Base-by-base conservation (phyloP, 2,329 filamentous ascomycete species). In the Cladorrhinum sp. region DNA sequence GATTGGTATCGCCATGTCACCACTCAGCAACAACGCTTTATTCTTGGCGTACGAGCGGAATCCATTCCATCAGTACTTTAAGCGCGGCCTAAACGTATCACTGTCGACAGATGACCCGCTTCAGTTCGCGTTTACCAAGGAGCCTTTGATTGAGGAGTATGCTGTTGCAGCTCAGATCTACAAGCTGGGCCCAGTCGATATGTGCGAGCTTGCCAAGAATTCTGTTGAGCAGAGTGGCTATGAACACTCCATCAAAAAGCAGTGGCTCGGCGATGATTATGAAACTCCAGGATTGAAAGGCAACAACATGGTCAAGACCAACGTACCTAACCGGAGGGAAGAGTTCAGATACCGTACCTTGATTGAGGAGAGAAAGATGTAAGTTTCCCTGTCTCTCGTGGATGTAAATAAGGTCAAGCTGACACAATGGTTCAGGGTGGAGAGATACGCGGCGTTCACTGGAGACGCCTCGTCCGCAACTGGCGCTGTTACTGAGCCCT, bases 1-100 rank as follows among this genome's bases (percentile, higher is more conserved):
- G 72, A 97, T 99, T 64, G 95, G 95, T 61, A 95, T 99, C 65
- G 95, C 95, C 63, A 99, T 99, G 95, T 98, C 94, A n/a, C 95
- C 95, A 2, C 82, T 99, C 51, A 96, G 92, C 75, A 99, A 99
- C 79, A 99, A 99, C 69, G 95, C 95, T 0, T 78, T 99, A 30
- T 99, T 99, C 77, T 79, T 99, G 57, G 92, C 94, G 1, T 98
- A 99, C 71, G 95, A 99, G 74, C 87, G 96, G 62, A 99, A 99
- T 69, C 95, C 95, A 0, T 99, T 96, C 76, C 83, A 96, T 68
- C 91, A 90, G 70, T 99, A 99, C 76, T 99, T 99, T 80, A 89
- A 91, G 71, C 88, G 95, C 59, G 95, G 95, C 0, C 78, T 99
- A 56, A 99, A 99, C 72, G 93, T 99, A 6, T 98, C 94, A 1